Percentiles rank a stretch among this genome's conserved stretches.
phyloP scores from a whole-genome alignment of 371 early-diverging fungal genomes.

The Apophysomyces sp. region DNA sequence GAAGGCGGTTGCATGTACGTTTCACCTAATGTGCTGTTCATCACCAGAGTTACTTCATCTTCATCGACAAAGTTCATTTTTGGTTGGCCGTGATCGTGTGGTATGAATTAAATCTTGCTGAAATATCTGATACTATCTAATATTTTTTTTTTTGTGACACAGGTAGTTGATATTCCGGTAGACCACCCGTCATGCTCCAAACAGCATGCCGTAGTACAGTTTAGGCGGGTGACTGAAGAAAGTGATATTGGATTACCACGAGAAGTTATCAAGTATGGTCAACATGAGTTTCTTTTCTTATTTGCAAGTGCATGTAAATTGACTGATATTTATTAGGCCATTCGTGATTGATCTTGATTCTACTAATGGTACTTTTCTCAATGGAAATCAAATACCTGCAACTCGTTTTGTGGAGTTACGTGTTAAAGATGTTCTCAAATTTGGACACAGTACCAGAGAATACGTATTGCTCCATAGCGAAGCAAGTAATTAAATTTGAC shows the following conservation, averaged over 20 bases:
- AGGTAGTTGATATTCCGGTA: constrained; percentile 89
- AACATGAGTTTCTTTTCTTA: neutral
- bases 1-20: too few species aligned
- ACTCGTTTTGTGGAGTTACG: constrained; percentile 85
- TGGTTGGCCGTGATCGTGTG: constrained; percentile 87
- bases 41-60: constrained; percentile 77
- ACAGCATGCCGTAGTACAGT: constrained; percentile 92
- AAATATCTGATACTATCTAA: neutral
- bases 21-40: too few species aligned
- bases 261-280: constrained; percentile 51
- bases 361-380: constrained; percentile 89
- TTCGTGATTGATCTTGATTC: constrained; percentile 94
- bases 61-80: constrained; percentile 83
- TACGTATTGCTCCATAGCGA: constrained; percentile 87
- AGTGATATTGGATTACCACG: constrained; percentile 28
- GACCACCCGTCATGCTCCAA: constrained; percentile 88
- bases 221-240: constrained; percentile 59
- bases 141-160: neutral
- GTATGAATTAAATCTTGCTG: constrained; percentile 38
- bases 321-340: constrained; percentile 51
- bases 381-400: constrained; percentile 71
- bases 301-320: neutral
- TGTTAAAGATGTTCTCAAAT: constrained; percentile 79
- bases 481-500: neutral
- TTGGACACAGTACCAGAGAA: constrained; percentile 90